Evolutionary conservation across 2,329 filamentous ascomycete species (phyloP).

Genomic region (Penicillium sp.): DNA sequence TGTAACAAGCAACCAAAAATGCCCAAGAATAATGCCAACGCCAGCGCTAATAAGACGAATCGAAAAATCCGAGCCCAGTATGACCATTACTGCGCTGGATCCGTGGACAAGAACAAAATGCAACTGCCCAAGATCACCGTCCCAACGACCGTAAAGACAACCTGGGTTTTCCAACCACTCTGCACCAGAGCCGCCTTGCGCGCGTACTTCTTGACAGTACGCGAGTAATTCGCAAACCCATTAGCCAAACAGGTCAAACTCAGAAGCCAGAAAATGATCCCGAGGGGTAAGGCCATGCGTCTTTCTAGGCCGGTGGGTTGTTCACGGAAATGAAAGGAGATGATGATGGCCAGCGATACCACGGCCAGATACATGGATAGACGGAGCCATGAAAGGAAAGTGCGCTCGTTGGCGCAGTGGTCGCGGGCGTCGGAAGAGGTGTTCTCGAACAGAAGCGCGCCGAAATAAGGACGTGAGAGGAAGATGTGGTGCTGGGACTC

Average conservation of each 20-base stretch:
- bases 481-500: conserved; percentile 47
- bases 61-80: not conserved
- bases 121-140: conserved; percentile 47
- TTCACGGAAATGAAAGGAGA: conserved; percentile 86
- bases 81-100: conserved; percentile 28
- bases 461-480: conserved; percentile 55
- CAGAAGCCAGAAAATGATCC: conserved; percentile 83
- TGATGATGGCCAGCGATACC: conserved; percentile 82
- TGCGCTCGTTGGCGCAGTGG: conserved; percentile 66
- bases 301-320: conserved; percentile 69
- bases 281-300: conserved; percentile 77
- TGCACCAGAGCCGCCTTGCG: conserved; percentile 80
- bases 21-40: conserved; percentile 1
- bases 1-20: not conserved
- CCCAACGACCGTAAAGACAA: conserved; percentile 58
- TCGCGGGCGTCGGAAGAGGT: conserved; percentile 64
- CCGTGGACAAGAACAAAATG: conserved; percentile 45
- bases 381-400: conserved; percentile 87
- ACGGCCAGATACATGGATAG: conserved; percentile 88
- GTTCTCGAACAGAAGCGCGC: conserved; percentile 66
- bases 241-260: conserved; percentile 72
- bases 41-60: not conserved
- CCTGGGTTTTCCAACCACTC: conserved; percentile 87
- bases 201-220: conserved; percentile 78
- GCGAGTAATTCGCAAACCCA: conserved; percentile 85